Base-by-base conservation (phyloP, 352 stramenopile species). In the Phytophthora fragariaefolia region DNA sequence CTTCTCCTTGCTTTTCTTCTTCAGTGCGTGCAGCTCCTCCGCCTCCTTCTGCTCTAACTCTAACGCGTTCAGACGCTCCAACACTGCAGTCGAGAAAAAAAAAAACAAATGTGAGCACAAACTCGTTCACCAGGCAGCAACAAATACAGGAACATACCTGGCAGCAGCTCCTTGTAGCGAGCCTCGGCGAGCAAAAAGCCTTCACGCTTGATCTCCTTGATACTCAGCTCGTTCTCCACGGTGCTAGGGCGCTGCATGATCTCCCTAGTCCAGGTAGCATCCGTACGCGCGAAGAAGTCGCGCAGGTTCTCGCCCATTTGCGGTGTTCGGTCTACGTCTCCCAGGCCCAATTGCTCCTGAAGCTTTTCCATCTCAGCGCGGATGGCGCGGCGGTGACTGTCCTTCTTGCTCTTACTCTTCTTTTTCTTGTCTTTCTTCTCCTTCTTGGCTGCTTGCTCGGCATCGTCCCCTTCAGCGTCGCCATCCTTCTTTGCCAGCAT, bases 171-270 rank as follows among this genome's bases (percentile, higher is more conserved):
- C 63, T 92, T 87, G 71, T 95, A 96, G 27, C 85, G 83, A 28
- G 79, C 66, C 34, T 92, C 84, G 3, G 87, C 85, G 63, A 93
- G 70, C 38, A 68, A 56, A 43, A 96, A 96, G 7, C 83, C 89
- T 63, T 92, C 85, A 38, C 87, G 82, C 67, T 96, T 96, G 58
- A 95, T 91, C 63, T 95, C 89, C 65, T 96, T 96, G 53, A 93
- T 77, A 26, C 71, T 90, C 30, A 94, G 71, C 58, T 94, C 79
- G 20, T 86, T 73, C 49, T 95, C 87, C 24, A 77, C 43, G 27
- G 87, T 92, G 42, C 85, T 85, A 4, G 85, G 80, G 3, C 76
- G 73, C 43, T 83, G 54, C 54, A 82, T 85, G 4, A 95, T 71
- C 54, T 87, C 76, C 22, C 34, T 68, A 0, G 86, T 72, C 89